Conservation (phyloP, 805 yeast species). For the Myxozyma sirexii region DNA sequence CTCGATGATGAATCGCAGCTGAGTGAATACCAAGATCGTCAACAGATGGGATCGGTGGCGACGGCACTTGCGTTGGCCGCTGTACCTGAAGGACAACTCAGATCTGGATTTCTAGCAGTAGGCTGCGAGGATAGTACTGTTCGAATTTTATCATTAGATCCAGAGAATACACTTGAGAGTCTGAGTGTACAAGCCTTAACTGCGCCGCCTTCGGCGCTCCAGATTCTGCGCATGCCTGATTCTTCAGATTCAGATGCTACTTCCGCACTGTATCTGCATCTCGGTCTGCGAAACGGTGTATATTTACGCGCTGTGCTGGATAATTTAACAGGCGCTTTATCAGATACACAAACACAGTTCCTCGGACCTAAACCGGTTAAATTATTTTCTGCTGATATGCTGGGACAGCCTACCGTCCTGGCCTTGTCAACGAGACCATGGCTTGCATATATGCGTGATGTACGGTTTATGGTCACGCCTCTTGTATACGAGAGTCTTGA, state of each 20-base stretch:
- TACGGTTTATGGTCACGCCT: constrained; percentile 51
- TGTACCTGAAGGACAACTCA: constrained; percentile 50
- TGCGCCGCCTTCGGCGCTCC: constrained; percentile 50
- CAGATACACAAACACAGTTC: constrained; percentile 68
- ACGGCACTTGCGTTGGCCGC: constrained; percentile 53
- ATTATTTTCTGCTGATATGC: constrained; percentile 47
- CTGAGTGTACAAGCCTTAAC: constrained; percentile 68
- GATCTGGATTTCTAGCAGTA: constrained; percentile 64
- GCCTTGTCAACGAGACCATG: constrained; percentile 61
- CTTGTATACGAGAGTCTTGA: constrained; percentile 46
- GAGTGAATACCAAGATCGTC: constrained; percentile 67
- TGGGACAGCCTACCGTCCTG: constrained; percentile 46
- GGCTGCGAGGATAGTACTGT: constrained; percentile 74
- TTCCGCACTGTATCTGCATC: constrained; percentile 54
- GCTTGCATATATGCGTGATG: constrained; percentile 50
- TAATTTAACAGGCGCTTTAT: constrained; percentile 58
- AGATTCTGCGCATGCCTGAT: constrained; percentile 43
- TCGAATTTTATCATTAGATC: constrained; percentile 64
- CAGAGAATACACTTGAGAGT: constrained; percentile 60
- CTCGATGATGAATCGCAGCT: constrained; percentile 58
- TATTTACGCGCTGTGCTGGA: constrained; percentile 68
- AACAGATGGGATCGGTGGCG: constrained; percentile 57
- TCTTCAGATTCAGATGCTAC: constrained; percentile 12
- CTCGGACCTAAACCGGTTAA: constrained; percentile 69
- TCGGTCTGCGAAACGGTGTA: constrained; percentile 84